Conservation (phyloP, 2,329 filamentous ascomycete species). For the Calonectria multiphialidica region DNA sequence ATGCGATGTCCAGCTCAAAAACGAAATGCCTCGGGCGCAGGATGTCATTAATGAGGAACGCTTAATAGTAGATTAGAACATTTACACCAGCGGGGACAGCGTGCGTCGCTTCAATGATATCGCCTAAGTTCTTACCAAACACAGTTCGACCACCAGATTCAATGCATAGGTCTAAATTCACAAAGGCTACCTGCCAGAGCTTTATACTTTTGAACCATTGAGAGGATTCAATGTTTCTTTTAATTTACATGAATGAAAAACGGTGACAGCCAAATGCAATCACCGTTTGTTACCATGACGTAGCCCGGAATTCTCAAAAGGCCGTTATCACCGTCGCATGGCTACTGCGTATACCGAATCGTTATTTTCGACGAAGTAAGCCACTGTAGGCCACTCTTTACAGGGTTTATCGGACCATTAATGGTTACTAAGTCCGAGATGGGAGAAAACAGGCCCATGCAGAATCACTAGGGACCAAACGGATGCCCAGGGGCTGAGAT, state of each 20-base stretch:
- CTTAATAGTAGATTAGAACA: conserved; percentile 60
- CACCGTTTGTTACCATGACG: background rate
- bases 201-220: too few species aligned
- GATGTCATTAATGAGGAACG: conserved; percentile 38
- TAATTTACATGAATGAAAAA: too few species aligned
- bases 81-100: conserved; percentile 21
- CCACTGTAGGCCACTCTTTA: background rate
- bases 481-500: background rate
- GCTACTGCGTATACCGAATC: background rate
- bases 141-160: too few species aligned
- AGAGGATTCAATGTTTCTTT: too few species aligned
- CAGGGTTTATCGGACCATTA: background rate
- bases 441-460: background rate
- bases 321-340: background rate
- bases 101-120: too few species aligned
- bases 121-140: too few species aligned
- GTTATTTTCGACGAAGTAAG: background rate
- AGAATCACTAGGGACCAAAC: background rate
- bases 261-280: background rate
- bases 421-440: background rate
- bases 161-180: too few species aligned
- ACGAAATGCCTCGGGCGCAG: conserved; percentile 36
- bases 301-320: background rate
- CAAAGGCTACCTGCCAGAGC: too few species aligned
- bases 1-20: conserved; percentile 35